A percentile compares a stretch with the other conserved stretches of the same genome.
Conservation (phyloP, 306 rosid species). For the Begonia fuchsioides region DNA sequence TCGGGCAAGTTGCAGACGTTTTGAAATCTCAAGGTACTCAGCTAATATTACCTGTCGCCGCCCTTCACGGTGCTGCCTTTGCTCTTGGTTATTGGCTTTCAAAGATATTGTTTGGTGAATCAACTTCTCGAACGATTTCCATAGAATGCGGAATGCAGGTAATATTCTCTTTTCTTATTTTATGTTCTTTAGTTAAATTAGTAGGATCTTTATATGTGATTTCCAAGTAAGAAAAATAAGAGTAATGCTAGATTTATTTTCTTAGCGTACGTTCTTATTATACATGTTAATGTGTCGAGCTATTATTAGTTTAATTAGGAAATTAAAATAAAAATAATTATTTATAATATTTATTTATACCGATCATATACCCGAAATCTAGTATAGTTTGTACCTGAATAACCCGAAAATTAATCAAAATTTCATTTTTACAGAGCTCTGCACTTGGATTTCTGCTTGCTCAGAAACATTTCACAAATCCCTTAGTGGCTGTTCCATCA, state of each 20-base stretch:
- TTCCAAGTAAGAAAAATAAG: too few species aligned
- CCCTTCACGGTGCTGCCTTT: conserved; percentile 81
- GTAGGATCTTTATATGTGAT: too few species aligned
- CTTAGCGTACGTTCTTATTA: too few species aligned
- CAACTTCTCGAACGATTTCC: conserved; percentile 93
- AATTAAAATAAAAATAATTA: too few species aligned
- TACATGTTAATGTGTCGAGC: too few species aligned
- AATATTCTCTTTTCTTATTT: conserved; percentile 1
- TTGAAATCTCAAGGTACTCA: conserved; percentile 85
- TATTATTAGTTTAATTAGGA: too few species aligned
- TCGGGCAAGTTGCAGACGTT: conserved; percentile 76
- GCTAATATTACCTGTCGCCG: conserved; percentile 66
- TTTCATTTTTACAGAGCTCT: conserved; percentile 55
- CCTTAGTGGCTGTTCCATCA: conserved; percentile 86
- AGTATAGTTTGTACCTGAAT: not conserved
- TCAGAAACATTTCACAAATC: conserved; percentile 83
- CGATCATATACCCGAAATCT: too few species aligned
- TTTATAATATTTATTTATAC: too few species aligned
- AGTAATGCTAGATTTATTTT: too few species aligned
- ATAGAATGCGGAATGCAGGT: conserved; percentile 99
- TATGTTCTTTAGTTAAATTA: too few species aligned
- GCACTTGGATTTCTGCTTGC: conserved; percentile 93
- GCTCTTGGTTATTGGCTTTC: conserved; percentile 78
- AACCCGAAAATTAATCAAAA: not conserved
- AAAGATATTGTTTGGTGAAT: conserved; percentile 73